These are phyloP conservation scores for Alternaria longipes DNA, from an alignment of 2,329 filamentous ascomycete genomes.

Conservation along the genomic window DNA sequence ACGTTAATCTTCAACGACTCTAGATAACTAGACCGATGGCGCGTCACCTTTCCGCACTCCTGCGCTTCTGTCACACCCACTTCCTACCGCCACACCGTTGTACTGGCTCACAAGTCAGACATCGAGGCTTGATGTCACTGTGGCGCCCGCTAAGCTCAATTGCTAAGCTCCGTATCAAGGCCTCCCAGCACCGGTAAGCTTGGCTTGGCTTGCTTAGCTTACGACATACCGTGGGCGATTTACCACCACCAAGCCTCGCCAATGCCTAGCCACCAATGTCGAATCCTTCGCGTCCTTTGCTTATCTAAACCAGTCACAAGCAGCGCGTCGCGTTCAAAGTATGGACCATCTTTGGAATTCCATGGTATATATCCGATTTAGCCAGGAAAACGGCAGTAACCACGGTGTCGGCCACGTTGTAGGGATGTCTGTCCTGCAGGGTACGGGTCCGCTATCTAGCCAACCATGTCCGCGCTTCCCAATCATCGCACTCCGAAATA, in stretches of 20 bases:
- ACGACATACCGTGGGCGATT: constrained; percentile 10
- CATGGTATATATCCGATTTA: neutral
- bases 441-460: neutral
- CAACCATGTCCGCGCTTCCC: neutral
- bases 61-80: constrained; percentile 1
- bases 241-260: constrained; percentile 14
- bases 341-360: neutral
- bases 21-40: neutral
- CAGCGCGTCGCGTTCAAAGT: neutral
- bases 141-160: constrained; percentile 13
- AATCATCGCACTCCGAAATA: constrained; percentile 1
- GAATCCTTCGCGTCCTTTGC: constrained; percentile 1
- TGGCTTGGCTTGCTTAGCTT: constrained; percentile 21
- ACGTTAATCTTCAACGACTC: neutral
- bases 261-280: constrained; percentile 1
- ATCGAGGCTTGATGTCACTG: constrained; percentile 16
- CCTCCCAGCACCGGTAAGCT: constrained; percentile 8
- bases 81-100: constrained; percentile 2
- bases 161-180: constrained; percentile 16
- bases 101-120: neutral
- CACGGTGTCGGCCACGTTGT: neutral
- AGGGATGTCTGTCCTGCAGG: neutral
- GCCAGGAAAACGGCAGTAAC: neutral
- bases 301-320: neutral
- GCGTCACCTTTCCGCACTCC: neutral